Conservation (phyloP, 2,329 filamentous ascomycete species). For the Phialophora tarda region DNA sequence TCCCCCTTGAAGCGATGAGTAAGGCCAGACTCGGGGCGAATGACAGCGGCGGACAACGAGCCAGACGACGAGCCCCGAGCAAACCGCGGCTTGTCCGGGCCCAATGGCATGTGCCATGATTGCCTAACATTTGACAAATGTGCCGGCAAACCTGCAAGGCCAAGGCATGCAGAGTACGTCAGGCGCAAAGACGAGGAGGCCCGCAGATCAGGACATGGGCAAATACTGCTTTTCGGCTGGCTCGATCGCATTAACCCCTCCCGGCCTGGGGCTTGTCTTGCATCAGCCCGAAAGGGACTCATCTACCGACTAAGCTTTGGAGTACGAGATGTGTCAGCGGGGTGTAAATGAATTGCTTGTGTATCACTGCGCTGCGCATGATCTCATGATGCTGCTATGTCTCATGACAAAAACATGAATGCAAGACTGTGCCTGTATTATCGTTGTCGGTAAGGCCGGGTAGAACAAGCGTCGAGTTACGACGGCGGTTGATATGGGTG, state of each 20-base stretch:
- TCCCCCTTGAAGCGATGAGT: conserved; percentile 14
- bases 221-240: not conserved
- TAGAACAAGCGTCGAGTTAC: conserved; percentile 37
- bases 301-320: conserved; percentile 16
- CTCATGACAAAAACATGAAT: not conserved
- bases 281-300: conserved; percentile 5
- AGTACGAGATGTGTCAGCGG: conserved; percentile 6
- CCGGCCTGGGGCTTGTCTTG: not conserved
- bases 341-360: not conserved
- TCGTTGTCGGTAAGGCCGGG: not conserved
- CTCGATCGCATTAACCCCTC: conserved; percentile 2
- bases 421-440: not conserved
- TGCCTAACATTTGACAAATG: conserved; percentile 26
- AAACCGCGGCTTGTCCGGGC: conserved; percentile 10
- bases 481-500: conserved; percentile 55
- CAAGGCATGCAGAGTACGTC: conserved; percentile 26
- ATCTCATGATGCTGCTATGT: conserved; percentile 13
- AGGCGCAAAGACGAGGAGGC: conserved; percentile 11
- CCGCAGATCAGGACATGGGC: conserved; percentile 12
- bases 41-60: not conserved
- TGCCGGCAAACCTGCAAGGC: conserved; percentile 3
- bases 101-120: conserved; percentile 12
- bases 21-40: conserved; percentile 4
- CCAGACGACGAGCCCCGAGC: not conserved
- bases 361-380: not conserved